Base-by-base conservation (phyloP, 805 yeast genomes). In the Suhomyces prunicola region DNA sequence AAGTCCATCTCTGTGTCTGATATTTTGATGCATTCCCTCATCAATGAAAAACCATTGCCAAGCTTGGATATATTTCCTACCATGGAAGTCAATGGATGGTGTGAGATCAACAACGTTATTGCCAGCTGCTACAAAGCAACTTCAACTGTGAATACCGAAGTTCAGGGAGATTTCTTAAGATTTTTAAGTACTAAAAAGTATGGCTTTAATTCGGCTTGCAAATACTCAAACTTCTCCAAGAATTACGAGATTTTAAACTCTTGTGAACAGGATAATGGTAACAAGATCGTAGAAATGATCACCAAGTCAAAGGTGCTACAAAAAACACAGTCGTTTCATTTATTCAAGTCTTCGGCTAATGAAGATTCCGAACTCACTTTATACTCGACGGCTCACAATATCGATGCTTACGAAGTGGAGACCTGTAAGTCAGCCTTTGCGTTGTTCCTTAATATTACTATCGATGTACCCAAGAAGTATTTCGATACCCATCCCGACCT, bases 11-110 rank as follows among this genome's bases (percentile, higher is more conserved):
- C 86, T 2, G 75, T 88, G 12, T 79, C 96, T 0, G 97, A 91
- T 66, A 78, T 90, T 46, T 71, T 93, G 54, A 90, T 92, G 96
- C 96, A 92, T 62, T 90, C 97, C 0, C 75, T 93, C 64, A 83
- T 88, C 29, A 93, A 93, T 65, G 96, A 90, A 61, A 86, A 85
- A 23, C 94, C 96, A 0, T 76, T 93, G 42, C 70, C 80, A 53
- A 58, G 63, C 3, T 75, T 80, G 40, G 60, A 68, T 0, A 57
- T 54, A 27, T 70, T 91, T 15, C 97, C 97, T 0, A 73, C 74
- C 26, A 75, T 93, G 74, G 74, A 72, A 55, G 97, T 92, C 5
- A 76, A 73, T 10, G 77, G 80, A 3, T 90, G 94, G 88, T 79
- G 86, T 26, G 74, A 77, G 10, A 82, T 91, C 6, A 77, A 78